A percentile compares a stretch with the other conserved stretches of the same genome.
These are phyloP conservation scores for Porogramme epimiltina DNA, from an alignment of 1,284 basidiomycete species.

Conservation along the genomic window DNA sequence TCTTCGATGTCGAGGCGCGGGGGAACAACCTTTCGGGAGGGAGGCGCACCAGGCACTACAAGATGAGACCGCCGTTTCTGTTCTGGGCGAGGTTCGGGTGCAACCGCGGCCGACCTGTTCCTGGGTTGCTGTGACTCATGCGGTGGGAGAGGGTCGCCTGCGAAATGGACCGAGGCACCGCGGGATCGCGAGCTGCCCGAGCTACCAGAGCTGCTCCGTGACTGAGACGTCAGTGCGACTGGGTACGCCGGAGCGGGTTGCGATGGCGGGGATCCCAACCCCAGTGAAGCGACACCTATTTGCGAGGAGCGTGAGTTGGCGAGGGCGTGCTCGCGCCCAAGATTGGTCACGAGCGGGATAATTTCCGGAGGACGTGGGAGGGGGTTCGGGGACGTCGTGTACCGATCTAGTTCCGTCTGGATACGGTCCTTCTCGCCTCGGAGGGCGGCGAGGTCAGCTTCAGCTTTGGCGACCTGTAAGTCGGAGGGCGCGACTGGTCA, in stretches of 20 bases:
- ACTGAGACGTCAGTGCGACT: slow-evolving; percentile 3
- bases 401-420: slow-evolving; percentile 23
- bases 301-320: not conserved
- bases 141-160: not conserved
- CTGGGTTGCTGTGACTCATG: slow-evolving; percentile 2
- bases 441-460: slow-evolving; percentile 3
- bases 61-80: slow-evolving; percentile 18
- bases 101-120: slow-evolving; percentile 7
- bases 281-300: not conserved
- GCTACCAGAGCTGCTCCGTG: slow-evolving; percentile 4
- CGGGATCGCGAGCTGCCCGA: slow-evolving; percentile 4
- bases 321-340: slow-evolving; percentile 9
- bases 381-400: slow-evolving; percentile 21
- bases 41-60: slow-evolving; percentile 28
- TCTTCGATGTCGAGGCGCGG: slow-evolving; percentile 10
- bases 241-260: too few relatives aligned
- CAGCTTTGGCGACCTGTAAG: not conserved
- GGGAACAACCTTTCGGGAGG: slow-evolving; percentile 20
- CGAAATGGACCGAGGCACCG: slow-evolving; percentile 6
- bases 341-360: slow-evolving; percentile 6
- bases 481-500: not conserved
- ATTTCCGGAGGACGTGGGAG: slow-evolving; percentile 27
- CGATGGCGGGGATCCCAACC: not conserved
- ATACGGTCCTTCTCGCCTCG: slow-evolving; percentile 19
- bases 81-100: slow-evolving; percentile 18